Evolutionary conservation across 1,139 yeast species (phyloP).

Genomic region (Hyphopichia wangnamkhiaoensis): DNA sequence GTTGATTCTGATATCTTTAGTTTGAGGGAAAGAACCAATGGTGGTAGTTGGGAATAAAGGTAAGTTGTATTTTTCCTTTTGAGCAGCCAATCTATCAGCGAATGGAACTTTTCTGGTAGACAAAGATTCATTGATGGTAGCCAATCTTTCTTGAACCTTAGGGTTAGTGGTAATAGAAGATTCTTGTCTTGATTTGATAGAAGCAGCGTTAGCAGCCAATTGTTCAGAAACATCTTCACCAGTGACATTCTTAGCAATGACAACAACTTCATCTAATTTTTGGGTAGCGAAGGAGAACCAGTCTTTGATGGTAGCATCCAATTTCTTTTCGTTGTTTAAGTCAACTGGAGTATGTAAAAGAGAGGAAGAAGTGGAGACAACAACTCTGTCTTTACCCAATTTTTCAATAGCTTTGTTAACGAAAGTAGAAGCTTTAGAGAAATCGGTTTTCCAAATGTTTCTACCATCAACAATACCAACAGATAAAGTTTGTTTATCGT

Average conservation of each 20-base stretch:
- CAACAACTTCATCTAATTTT: conserved; percentile 88
- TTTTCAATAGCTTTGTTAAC: conserved; percentile 81
- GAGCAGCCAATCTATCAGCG: conserved; percentile 84
- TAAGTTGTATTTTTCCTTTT: conserved; percentile 83
- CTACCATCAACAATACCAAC: conserved; percentile 99
- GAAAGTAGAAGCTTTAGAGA: conserved; percentile 76
- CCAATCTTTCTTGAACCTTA: conserved; percentile 85
- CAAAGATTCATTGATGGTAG: conserved; percentile 74
- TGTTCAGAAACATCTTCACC: conserved; percentile 70
- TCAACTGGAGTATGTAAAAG: conserved; percentile 98
- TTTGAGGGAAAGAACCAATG: conserved; percentile 99
- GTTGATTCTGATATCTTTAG: conserved; percentile 97
- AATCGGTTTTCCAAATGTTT: conserved; percentile 98
- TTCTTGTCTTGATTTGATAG: conserved; percentile 81
- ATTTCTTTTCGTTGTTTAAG: conserved; percentile 85
- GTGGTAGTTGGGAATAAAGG: conserved; percentile 99
- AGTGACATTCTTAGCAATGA: conserved; percentile 84
- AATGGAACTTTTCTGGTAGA: conserved; percentile 87
- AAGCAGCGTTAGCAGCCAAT: conserved; percentile 82
- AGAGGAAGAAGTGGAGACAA: conserved; percentile 95
- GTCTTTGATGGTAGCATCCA: conserved; percentile 88
- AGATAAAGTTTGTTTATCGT: conserved; percentile 72
- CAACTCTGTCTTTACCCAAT: conserved; percentile 85
- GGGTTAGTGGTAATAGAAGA: conserved; percentile 90
- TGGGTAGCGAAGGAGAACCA: conserved; percentile 99